Conservation (phyloP, 192 early-diverging fungal species). For the Backusella mclennaniae region DNA sequence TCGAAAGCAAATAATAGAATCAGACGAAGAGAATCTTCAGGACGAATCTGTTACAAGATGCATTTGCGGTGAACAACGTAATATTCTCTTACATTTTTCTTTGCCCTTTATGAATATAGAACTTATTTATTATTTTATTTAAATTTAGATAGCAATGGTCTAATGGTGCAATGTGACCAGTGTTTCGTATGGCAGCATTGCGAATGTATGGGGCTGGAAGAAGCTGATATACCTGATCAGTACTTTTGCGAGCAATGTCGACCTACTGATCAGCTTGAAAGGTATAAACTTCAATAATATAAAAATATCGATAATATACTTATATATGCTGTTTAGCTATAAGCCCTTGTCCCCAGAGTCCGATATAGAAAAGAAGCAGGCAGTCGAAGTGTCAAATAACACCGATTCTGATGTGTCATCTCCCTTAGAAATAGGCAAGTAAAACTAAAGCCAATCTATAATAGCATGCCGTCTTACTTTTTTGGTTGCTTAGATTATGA, state of each 20-base stretch:
- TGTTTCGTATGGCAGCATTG: constrained; percentile 96
- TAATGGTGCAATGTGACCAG: constrained; percentile 93
- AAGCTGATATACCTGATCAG: constrained; percentile 79
- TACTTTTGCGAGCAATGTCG: constrained; percentile 92
- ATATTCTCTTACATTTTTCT: neutral
- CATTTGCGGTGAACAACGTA: constrained; percentile 52
- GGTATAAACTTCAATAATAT: neutral
- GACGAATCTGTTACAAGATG: constrained; percentile 51
- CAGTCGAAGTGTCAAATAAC: neutral
- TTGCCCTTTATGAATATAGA: neutral
- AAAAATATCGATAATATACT: neutral
- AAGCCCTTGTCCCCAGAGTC: neutral
- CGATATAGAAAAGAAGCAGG: neutral
- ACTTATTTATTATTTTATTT: neutral
- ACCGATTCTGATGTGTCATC: neutral
- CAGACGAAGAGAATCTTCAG: constrained; percentile 48
- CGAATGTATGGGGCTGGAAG: constrained; percentile 82
- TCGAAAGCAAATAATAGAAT: constrained; percentile 12
- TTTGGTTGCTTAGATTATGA: neutral
- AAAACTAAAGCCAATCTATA: neutral
- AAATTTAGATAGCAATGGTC: constrained; percentile 52
- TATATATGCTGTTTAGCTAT: neutral
- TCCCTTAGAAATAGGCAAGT: neutral
- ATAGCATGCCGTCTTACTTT: neutral
- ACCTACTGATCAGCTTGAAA: constrained; percentile 76